Evolutionary conservation across 1,284 basidiomycete genomes (phyloP), one percentile per base, ranked within the genome.

Genomic region (Cutaneotrichosporon cutaneum): DNA sequence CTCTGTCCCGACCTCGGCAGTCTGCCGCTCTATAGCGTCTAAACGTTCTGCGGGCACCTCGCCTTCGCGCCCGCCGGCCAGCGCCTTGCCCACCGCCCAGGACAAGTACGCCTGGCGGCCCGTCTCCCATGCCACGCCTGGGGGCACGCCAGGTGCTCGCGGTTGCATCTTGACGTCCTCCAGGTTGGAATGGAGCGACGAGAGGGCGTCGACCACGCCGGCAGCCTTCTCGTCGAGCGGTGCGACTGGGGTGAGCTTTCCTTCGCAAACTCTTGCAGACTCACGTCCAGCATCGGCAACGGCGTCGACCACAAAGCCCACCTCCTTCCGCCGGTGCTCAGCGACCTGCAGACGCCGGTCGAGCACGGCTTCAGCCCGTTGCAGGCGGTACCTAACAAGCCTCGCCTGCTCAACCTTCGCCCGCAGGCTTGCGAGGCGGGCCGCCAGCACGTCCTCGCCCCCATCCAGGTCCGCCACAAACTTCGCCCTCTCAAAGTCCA

Each of bases 51-150:
- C 67, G 7, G 48, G 58, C 30, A 22, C 62, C 24, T 44, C 65
- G 26, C 53, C 58, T 36, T 54, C 48, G 16, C 21, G 9, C 21
- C 27, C 27, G 27, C 36, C 60, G 4, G 57, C 47, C 36, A 74
- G 60, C 32, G 73, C 62, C 58, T 70, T 71, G 10, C 68, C 69
- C 4, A 75, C 63, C 9, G 77, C 77, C 77, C 79, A 79, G 56
- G 74, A 73, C 13, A 79, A 68, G 60, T 80, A 80, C 10, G 77
- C 77, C 45, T 76, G 70, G 27, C 79, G 60, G n/a, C 77, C 77
- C 44, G 78, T 56, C 61, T 79, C 77, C 74, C 76, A 80, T 5
- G 76, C 75, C 59, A 59, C 58, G 35, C 42, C 60, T 0, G 56
- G 32, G 0, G 60, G 30, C 14, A 36, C 56, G 26, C 55, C 45